Conservation (phyloP, 148 eudicot genomes). For the Oxyria digyna region DNA sequence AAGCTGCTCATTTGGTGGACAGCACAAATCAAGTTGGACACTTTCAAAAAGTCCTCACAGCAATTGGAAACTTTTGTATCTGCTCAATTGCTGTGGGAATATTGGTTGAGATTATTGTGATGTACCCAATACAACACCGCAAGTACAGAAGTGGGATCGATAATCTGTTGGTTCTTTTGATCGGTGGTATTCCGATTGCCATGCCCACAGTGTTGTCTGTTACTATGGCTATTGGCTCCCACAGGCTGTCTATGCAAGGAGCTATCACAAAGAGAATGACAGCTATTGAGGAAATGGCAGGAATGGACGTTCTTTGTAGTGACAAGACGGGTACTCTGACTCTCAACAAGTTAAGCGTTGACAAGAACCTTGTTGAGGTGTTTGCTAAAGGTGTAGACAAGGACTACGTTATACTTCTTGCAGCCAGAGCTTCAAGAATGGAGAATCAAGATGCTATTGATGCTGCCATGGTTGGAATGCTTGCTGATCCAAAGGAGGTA, state of each 20-base stretch:
- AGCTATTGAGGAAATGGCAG: constrained; percentile 98
- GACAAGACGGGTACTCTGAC: constrained; percentile 97
- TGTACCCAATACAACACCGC: constrained; percentile 92
- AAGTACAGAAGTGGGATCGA: constrained; percentile 71
- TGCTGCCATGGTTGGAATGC: constrained; percentile 86
- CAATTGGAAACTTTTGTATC: constrained; percentile 90
- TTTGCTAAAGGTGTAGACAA: constrained; percentile 79
- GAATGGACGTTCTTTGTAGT: constrained; percentile 97
- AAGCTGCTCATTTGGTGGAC: constrained; percentile 95
- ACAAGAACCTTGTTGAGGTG: constrained; percentile 77
- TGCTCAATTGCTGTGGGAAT: constrained; percentile 86
- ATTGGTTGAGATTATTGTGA: constrained; percentile 67
- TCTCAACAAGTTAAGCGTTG: constrained; percentile 82
- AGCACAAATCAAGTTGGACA: constrained; percentile 98
- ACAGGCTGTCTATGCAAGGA: constrained; percentile 88
- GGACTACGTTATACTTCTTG: constrained; percentile 62
- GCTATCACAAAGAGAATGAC: constrained; percentile 99
- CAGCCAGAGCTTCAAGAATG: constrained; percentile 87
- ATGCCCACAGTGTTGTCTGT: constrained; percentile 97
- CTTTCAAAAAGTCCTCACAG: constrained; percentile 88
- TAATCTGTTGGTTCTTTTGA: constrained; percentile 82
- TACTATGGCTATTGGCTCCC: constrained; percentile 99
- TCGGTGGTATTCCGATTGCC: constrained; percentile 96
- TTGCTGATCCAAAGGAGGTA: constrained; percentile 98
- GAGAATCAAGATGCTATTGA: constrained; percentile 99